These are phyloP conservation scores for Starmera dryadoides DNA, from an alignment of 805 yeast species.

Conservation along the genomic window DNA sequence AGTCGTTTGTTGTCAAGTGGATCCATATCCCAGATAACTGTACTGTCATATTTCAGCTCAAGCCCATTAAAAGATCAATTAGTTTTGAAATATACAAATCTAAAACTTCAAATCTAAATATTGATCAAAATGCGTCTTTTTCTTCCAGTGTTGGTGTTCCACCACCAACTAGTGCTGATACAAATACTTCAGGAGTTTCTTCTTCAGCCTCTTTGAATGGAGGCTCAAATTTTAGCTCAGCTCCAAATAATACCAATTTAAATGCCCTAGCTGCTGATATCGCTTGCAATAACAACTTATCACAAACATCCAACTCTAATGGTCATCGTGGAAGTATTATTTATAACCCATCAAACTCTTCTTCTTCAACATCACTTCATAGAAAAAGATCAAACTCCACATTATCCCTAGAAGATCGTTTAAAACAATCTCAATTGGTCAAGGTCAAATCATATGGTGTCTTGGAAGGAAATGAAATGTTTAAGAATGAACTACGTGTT, in stretches of 20 bases:
- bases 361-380: slow-evolving; percentile 16
- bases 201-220: too few relatives aligned
- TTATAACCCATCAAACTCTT: slow-evolving; percentile 3
- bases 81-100: slow-evolving; percentile 29
- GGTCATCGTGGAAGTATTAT: slow-evolving; percentile 1
- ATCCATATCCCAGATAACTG: slow-evolving; percentile 65
- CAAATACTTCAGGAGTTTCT: too few relatives aligned
- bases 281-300: not conserved
- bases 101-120: slow-evolving; percentile 2
- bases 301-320: not conserved
- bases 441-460: slow-evolving; percentile 49
- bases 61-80: slow-evolving; percentile 66
- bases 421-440: slow-evolving; percentile 44
- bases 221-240: slow-evolving; percentile 1
- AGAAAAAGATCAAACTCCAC: slow-evolving; percentile 28
- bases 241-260: too few relatives aligned
- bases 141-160: too few relatives aligned
- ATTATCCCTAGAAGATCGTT: slow-evolving; percentile 47
- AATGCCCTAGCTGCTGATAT: too few relatives aligned
- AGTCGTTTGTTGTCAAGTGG: slow-evolving; percentile 90
- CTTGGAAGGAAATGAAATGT: slow-evolving; percentile 52
- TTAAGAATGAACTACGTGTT: slow-evolving; percentile 56
- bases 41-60: slow-evolving; percentile 69
- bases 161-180: too few relatives aligned
- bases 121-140: slow-evolving; percentile 1